Conservation (phyloP, 1,284 basidiomycete genomes). For the Gymnopus androsaceus region DNA sequence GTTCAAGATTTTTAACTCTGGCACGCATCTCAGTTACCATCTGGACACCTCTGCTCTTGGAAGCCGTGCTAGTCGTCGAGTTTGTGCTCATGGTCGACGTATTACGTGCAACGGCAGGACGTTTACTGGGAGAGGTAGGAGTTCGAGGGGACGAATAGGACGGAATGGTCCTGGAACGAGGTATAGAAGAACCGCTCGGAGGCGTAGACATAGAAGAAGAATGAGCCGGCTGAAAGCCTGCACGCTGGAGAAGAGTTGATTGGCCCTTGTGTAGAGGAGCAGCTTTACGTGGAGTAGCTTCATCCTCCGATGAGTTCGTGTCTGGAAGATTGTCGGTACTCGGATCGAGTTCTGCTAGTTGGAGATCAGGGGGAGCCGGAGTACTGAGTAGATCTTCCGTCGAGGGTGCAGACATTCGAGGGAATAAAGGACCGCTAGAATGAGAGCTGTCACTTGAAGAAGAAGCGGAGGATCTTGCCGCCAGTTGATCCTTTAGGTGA, state of each 20-base stretch:
- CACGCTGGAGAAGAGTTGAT: slow-evolving; percentile 50
- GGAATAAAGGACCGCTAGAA: slow-evolving; percentile 18
- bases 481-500: slow-evolving; percentile 77
- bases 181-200: slow-evolving; percentile 43
- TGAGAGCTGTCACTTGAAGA: slow-evolving; percentile 22
- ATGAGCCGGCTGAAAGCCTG: slow-evolving; percentile 50
- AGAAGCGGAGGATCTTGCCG: slow-evolving; percentile 29
- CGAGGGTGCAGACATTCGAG: slow-evolving; percentile 36
- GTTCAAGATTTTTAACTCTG: slow-evolving; percentile 75
- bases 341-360: slow-evolving; percentile 58
- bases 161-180: slow-evolving; percentile 61
- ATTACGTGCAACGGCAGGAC: slow-evolving; percentile 46
- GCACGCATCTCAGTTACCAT: slow-evolving; percentile 89
- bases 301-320: slow-evolving; percentile 18
- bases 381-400: slow-evolving; percentile 60
- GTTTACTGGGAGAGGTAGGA: slow-evolving; percentile 47
- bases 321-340: slow-evolving; percentile 41
- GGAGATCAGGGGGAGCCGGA: slow-evolving; percentile 59
- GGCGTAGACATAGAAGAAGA: slow-evolving; percentile 44
- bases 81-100: slow-evolving; percentile 43
- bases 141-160: slow-evolving; percentile 46
- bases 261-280: slow-evolving; percentile 41
- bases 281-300: slow-evolving; percentile 22
- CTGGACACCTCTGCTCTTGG: slow-evolving; percentile 78
- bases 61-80: slow-evolving; percentile 46